A percentile compares a stretch with the other conserved stretches of the same genome.
phyloP scores from a whole-genome alignment of 2,329 filamentous ascomycete species.

The Sclerotiophoma versabilis region DNA sequence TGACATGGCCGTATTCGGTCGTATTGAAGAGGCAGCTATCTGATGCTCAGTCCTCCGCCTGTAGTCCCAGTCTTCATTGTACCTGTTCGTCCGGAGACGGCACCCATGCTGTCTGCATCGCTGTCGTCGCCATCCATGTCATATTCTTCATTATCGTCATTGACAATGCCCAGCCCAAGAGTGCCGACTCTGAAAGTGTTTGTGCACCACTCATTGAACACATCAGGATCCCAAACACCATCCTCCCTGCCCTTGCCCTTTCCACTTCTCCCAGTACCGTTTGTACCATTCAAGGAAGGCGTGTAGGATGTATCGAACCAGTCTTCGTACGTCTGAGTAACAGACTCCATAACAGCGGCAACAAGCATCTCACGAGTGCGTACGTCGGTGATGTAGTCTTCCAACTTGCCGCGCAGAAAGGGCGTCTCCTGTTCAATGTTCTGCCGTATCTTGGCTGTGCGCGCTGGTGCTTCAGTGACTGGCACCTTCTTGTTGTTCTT shows the following conservation, averaged over 20 bases:
- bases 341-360: constrained; percentile 69
- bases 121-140: constrained; percentile 41
- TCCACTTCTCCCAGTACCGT: constrained; percentile 22
- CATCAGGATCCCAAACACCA: constrained; percentile 69
- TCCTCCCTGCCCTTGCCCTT: constrained; percentile 66
- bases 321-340: constrained; percentile 68
- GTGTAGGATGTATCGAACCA: constrained; percentile 65
- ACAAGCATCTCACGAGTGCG: constrained; percentile 71
- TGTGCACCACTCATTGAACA: constrained; percentile 69
- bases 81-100: constrained; percentile 33
- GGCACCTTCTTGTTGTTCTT: constrained; percentile 36
- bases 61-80: constrained; percentile 38
- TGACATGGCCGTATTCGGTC: not conserved
- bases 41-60: constrained; percentile 11
- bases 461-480: constrained; percentile 35
- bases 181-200: constrained; percentile 64
- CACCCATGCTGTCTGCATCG: constrained; percentile 35
- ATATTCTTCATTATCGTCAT: constrained; percentile 25
- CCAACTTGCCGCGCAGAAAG: constrained; percentile 62
- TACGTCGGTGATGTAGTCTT: constrained; percentile 69
- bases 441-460: constrained; percentile 57
- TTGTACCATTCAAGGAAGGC: constrained; percentile 29
- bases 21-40: not conserved
- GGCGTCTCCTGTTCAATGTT: constrained; percentile 66
- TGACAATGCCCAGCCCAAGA: constrained; percentile 43